phyloP scores from a whole-genome alignment of 805 yeast species.

The Wickerhamiella qilinensis region DNA sequence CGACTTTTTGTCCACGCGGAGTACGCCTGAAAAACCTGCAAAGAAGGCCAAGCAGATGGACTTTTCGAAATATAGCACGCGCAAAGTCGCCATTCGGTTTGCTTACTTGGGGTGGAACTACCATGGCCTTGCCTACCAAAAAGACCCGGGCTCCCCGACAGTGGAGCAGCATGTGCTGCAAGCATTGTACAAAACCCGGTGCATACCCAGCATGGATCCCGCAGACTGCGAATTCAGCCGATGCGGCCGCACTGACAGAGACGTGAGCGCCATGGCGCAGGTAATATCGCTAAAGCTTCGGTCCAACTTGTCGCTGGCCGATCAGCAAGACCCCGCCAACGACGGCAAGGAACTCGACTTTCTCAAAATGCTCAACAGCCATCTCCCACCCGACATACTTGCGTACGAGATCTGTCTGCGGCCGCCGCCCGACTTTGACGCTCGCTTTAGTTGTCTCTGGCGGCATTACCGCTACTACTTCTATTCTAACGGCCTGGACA shows the following conservation, averaged over 20 bases:
- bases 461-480: slow-evolving; percentile 82
- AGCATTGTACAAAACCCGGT: slow-evolving; percentile 49
- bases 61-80: slow-evolving; percentile 40
- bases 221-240: slow-evolving; percentile 59
- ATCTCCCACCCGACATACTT: slow-evolving; percentile 67
- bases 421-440: slow-evolving; percentile 75
- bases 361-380: slow-evolving; percentile 52
- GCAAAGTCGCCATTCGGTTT: slow-evolving; percentile 67
- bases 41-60: slow-evolving; percentile 38
- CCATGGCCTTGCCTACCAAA: slow-evolving; percentile 76
- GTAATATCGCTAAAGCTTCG: slow-evolving; percentile 70
- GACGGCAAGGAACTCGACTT: slow-evolving; percentile 67
- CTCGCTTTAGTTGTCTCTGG: slow-evolving; percentile 75
- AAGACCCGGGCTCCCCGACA: slow-evolving; percentile 64
- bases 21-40: slow-evolving; percentile 1
- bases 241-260: slow-evolving; percentile 90
- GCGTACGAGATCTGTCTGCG: slow-evolving; percentile 69
- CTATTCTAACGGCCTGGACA: slow-evolving; percentile 30
- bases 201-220: slow-evolving; percentile 43
- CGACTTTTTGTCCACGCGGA: not conserved
- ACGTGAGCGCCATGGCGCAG: slow-evolving; percentile 96
- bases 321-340: slow-evolving; percentile 37
- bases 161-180: slow-evolving; percentile 64
- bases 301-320: slow-evolving; percentile 46
- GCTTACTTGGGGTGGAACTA: slow-evolving; percentile 89